phyloP scores from a whole-genome alignment of 768 basidiomycete species.

The Gloeopeniophorella convolvens region DNA sequence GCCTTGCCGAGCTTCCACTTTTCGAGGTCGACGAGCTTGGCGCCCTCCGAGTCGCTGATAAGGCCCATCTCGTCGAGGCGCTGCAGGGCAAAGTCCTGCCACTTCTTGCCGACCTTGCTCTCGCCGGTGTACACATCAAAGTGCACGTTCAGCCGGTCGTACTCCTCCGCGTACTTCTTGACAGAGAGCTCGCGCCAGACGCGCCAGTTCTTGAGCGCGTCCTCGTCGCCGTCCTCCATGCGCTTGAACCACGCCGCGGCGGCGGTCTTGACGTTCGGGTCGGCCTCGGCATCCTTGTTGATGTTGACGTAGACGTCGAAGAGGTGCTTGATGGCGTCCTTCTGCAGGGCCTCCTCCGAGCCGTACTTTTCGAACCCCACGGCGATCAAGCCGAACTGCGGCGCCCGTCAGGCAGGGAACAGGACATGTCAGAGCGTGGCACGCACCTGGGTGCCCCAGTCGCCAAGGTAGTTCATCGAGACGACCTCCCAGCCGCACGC shows the following conservation, averaged over 20 bases:
- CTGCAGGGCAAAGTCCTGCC: slow-evolving; percentile 66
- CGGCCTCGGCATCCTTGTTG: slow-evolving; percentile 72
- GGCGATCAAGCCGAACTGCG: slow-evolving; percentile 79
- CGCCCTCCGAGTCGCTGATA: slow-evolving; percentile 71
- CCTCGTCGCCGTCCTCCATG: slow-evolving; percentile 91
- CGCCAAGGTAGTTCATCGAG: slow-evolving; percentile 91
- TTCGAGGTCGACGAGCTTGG: slow-evolving; percentile 80
- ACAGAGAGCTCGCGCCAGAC: slow-evolving; percentile 90
- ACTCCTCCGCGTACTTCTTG: slow-evolving; percentile 83
- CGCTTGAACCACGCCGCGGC: slow-evolving; percentile 88
- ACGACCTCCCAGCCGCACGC: slow-evolving; percentile 91
- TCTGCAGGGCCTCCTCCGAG: slow-evolving; percentile 70
- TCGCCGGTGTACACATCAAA: slow-evolving; percentile 95
- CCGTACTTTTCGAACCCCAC: slow-evolving; percentile 92
- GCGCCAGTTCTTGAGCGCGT: slow-evolving; percentile 80
- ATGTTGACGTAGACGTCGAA: slow-evolving; percentile 94
- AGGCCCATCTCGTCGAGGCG: slow-evolving; percentile 65
- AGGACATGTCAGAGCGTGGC: not conserved
- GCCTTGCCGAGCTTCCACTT: slow-evolving; percentile 90
- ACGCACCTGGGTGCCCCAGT: slow-evolving; percentile 95
- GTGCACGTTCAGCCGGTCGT: slow-evolving; percentile 79
- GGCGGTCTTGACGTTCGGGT: slow-evolving; percentile 64
- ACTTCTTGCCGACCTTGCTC: slow-evolving; percentile 67
- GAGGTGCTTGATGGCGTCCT: slow-evolving; percentile 90
- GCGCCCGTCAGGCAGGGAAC: not conserved